Percentiles rank a stretch among this genome's conserved stretches.
These are phyloP conservation scores for Lasiodiplodia theobromae DNA, from an alignment of 2,329 filamentous ascomycete genomes.

Conservation along the genomic window DNA sequence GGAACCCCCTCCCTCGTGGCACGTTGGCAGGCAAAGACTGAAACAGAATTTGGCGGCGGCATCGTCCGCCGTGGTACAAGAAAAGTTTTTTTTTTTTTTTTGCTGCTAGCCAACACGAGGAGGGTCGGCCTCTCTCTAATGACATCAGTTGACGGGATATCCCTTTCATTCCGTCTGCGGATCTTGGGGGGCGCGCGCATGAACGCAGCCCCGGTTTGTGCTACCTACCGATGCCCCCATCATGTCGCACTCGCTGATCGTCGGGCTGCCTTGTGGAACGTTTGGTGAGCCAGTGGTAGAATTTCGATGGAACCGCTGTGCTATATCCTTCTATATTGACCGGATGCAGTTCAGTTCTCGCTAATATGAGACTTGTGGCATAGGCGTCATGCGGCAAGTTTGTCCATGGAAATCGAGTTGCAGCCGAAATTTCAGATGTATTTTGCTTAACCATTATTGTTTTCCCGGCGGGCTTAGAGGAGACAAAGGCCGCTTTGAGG, in stretches of 20 bases:
- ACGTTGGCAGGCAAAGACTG: slow-evolving; percentile 2
- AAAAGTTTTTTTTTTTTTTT: neutral
- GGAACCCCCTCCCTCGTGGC: slow-evolving; percentile 20
- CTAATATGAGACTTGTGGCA: too few relatives aligned
- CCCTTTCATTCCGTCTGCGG: slow-evolving; percentile 1
- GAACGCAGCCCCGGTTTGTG: neutral
- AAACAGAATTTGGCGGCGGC: neutral
- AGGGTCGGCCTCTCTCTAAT: neutral
- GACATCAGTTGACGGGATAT: neutral
- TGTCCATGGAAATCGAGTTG: too few relatives aligned
- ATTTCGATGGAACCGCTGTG: neutral
- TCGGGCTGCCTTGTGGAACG: neutral
- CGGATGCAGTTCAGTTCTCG: too few relatives aligned
- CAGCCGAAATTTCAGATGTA: too few relatives aligned
- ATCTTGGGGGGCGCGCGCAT: neutral
- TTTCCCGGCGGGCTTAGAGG: too few relatives aligned
- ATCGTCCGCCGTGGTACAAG: neutral
- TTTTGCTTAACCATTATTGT: too few relatives aligned
- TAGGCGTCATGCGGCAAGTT: too few relatives aligned
- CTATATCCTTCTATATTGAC: too few relatives aligned
- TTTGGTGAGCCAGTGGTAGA: neutral
- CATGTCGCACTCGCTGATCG: neutral
- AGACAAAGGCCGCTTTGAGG: too few relatives aligned
- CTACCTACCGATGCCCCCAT: neutral
- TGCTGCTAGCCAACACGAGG: neutral